Evolutionary conservation across 2,329 filamentous ascomycete species (phyloP), one percentile per base, ranked within the genome.

Genomic region (Fusarium napiforme): DNA sequence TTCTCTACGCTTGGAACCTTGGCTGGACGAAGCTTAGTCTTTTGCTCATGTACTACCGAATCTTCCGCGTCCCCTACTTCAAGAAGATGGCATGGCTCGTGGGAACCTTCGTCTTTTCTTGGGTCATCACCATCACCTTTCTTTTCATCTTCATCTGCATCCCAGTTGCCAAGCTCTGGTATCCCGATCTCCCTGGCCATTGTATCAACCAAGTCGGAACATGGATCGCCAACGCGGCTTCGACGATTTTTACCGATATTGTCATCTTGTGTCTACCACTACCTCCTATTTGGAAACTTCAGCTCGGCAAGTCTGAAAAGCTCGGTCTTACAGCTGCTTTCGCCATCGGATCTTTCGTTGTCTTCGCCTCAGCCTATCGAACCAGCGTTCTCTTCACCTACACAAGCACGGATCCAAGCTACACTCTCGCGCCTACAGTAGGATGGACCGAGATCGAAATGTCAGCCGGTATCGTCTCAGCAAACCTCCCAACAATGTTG

Each of bases 61-160:
- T 88, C 70, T 88, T 88, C 76, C 84, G 80, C 26, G 79, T 84
- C 9, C 79, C 79, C 1, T 82, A 81, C 64, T 85, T 87, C 67
- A 83, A 83, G 72, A 83, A 79, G 65, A 82, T 82, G 74, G 81
- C 82, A 3, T 83, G 81, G 73, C 74, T 78, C 6, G 80, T 87
- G 9, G 84, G 82, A 14, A 67, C 72, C 21, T 83, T 88, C 11
- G 81, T 85, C 42, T 80, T 87, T 64, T 77, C 78, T 28, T 88
- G 87, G 86, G 83, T 83, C 36, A 78, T 88, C 37, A 81, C 80
- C 63, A 84, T 87, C 69, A 85, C 84, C 14, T 85, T 85, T 58
- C 80, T 87, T 45, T 85, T 84, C 76, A 83, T 87, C 64, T 88
- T 89, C 73, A 85, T 87, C 73, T 89, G 87, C 78, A 80, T 83